These are phyloP conservation scores for Fragilariopsis cylindrus DNA, from an alignment of 108 stramenopile genomes.

Conservation along the genomic window DNA sequence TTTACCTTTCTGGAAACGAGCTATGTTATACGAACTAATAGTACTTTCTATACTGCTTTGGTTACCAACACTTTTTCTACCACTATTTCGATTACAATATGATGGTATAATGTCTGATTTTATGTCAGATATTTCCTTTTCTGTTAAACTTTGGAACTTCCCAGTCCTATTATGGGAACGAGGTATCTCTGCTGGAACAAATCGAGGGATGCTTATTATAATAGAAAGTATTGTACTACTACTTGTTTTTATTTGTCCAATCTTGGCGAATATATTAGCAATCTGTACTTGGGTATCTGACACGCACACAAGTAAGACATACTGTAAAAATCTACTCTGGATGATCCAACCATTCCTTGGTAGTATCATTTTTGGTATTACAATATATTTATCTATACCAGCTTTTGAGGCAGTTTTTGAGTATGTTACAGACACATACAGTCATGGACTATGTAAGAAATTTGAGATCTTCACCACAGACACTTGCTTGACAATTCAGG, in stretches of 20 bases:
- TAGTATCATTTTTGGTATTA: slow-evolving; percentile 22
- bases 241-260: slow-evolving; percentile 31
- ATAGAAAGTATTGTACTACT: slow-evolving; percentile 20
- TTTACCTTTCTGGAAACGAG: slow-evolving; percentile 26
- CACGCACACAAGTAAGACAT: background rate
- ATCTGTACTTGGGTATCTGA: slow-evolving; percentile 25
- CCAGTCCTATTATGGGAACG: slow-evolving; percentile 29
- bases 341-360: slow-evolving; percentile 36
- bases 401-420: slow-evolving; percentile 31
- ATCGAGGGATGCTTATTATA: slow-evolving; percentile 27
- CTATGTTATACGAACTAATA: slow-evolving; percentile 38
- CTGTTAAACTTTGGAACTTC: slow-evolving; percentile 34
- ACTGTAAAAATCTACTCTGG: slow-evolving; percentile 16
- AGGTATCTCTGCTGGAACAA: slow-evolving; percentile 34
- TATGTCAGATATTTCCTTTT: slow-evolving; percentile 19
- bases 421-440: slow-evolving; percentile 17
- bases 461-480: slow-evolving; percentile 31
- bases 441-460: slow-evolving; percentile 21
- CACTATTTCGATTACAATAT: slow-evolving; percentile 35
- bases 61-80: slow-evolving; percentile 46
- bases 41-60: slow-evolving; percentile 31
- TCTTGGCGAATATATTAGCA: slow-evolving; percentile 25
- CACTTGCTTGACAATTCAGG: slow-evolving; percentile 34
- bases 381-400: slow-evolving; percentile 29
- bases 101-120: slow-evolving; percentile 31